Percentiles rank a stretch among this genome's conserved stretches.
These are phyloP conservation scores for Fusarium lyarnte DNA, from an alignment of 2,329 filamentous ascomycete species.

Conservation along the genomic window DNA sequence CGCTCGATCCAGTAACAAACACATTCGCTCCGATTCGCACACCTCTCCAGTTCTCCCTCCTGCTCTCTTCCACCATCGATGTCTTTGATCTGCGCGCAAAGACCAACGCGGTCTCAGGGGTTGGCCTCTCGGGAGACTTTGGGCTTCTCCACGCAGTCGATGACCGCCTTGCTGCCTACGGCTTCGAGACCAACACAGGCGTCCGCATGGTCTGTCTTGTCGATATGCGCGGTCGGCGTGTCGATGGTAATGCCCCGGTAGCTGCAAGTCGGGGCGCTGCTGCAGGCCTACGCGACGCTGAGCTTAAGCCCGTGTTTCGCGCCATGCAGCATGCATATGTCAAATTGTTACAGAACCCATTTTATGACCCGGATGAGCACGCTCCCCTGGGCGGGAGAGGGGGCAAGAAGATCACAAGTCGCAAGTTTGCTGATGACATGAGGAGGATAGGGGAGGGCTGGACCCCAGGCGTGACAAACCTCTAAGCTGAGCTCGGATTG, in stretches of 20 bases:
- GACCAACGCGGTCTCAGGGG: conserved; percentile 64
- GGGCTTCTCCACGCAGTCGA: conserved; percentile 93
- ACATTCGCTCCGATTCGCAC: conserved; percentile 69
- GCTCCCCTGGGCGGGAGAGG: conserved; percentile 64
- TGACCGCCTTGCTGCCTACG: conserved; percentile 92
- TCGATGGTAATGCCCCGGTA: conserved; percentile 44
- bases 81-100: conserved; percentile 89
- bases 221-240: conserved; percentile 81
- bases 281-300: conserved; percentile 81
- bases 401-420: conserved; percentile 80
- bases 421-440: conserved; percentile 82
- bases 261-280: conserved; percentile 50
- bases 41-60: conserved; percentile 88
- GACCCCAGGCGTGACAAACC: conserved; percentile 74
- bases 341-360: conserved; percentile 88
- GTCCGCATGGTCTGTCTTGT: conserved; percentile 90
- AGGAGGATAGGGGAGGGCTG: conserved; percentile 86
- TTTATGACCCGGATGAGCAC: conserved; percentile 90
- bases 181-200: conserved; percentile 95
- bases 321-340: conserved; percentile 95
- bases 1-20: conserved; percentile 67
- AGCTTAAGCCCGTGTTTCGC: conserved; percentile 89
- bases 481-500: conserved; percentile 58
- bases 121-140: conserved; percentile 79
- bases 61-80: conserved; percentile 91